Percentiles rank a stretch among this genome's conserved stretches.
phyloP scores from a whole-genome alignment of 345 rosid genomes.

The Corchorus olitorius region DNA sequence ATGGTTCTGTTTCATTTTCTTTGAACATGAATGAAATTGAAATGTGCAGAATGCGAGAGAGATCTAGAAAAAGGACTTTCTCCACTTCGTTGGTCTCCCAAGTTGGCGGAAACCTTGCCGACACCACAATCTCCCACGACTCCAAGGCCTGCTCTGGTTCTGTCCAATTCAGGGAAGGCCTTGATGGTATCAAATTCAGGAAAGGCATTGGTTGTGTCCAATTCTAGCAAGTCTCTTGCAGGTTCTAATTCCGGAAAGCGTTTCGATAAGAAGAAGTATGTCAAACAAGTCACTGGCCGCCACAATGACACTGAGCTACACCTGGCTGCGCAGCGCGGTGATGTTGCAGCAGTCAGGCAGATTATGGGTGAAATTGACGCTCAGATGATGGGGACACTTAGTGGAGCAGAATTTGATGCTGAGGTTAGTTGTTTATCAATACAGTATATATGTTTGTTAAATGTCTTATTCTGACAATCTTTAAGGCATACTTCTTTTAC shows the following conservation, averaged over 20 bases:
- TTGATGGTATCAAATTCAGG: slow-evolving; percentile 51
- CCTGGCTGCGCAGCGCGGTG: slow-evolving; percentile 86
- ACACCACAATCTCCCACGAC: slow-evolving; percentile 27
- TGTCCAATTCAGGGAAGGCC: slow-evolving; percentile 48
- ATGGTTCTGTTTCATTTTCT: not conserved
- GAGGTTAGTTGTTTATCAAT: slow-evolving; percentile 39
- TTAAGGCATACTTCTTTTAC: not conserved
- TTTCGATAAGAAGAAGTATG: slow-evolving; percentile 83
- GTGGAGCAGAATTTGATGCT: slow-evolving; percentile 77
- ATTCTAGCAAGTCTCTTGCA: slow-evolving; percentile 65
- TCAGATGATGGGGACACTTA: slow-evolving; percentile 62
- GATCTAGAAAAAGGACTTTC: slow-evolving; percentile 41
- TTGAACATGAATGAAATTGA: slow-evolving; percentile 6
- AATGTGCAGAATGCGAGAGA: slow-evolving; percentile 32
- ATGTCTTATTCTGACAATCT: not conserved
- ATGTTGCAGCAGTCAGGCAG: slow-evolving; percentile 57
- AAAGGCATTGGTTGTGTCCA: slow-evolving; percentile 55
- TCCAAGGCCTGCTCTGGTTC: slow-evolving; percentile 39
- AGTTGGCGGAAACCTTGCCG: not conserved
- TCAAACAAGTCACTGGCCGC: slow-evolving; percentile 94
- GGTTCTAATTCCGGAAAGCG: slow-evolving; percentile 72
- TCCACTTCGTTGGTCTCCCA: slow-evolving; percentile 20
- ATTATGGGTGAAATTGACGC: slow-evolving; percentile 75
- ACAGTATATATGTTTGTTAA: not conserved
- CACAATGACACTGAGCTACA: slow-evolving; percentile 96